Evolutionary conservation across 2,329 filamentous ascomycete genomes (phyloP).

Genomic region (Tolypocladium tropicale): DNA sequence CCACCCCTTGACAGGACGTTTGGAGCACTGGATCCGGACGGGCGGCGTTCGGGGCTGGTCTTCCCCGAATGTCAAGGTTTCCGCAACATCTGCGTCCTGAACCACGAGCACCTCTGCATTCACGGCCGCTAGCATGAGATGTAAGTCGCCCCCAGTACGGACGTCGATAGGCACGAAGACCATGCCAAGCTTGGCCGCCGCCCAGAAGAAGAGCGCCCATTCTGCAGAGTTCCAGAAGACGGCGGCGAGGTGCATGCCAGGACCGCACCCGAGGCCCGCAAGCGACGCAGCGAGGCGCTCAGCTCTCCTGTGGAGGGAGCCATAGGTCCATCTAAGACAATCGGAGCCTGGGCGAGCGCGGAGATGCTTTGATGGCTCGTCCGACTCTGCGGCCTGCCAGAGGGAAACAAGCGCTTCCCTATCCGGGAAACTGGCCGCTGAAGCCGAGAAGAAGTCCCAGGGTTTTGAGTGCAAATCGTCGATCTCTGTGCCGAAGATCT

Average conservation of each 20-base stretch:
- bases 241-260: constrained; percentile 18
- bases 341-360: neutral
- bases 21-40: constrained; percentile 15
- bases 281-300: constrained; percentile 15
- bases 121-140: constrained; percentile 11
- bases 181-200: constrained; percentile 21
- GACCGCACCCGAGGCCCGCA: constrained; percentile 10
- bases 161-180: constrained; percentile 24
- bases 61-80: neutral
- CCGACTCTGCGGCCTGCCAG: constrained; percentile 16
- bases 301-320: constrained; percentile 12
- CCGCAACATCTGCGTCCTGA: constrained; percentile 15
- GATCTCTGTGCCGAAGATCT: constrained; percentile 16
- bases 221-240: constrained; percentile 26
- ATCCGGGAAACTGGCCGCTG: constrained; percentile 16
- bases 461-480: constrained; percentile 17
- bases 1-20: constrained; percentile 10
- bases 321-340: constrained; percentile 20
- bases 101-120: constrained; percentile 19
- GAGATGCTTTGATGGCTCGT: neutral
- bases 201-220: constrained; percentile 28
- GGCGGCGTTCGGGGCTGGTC: neutral
- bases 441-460: constrained; percentile 21
- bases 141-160: constrained; percentile 12
- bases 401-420: constrained; percentile 24